phyloP scores from a whole-genome alignment of 805 yeast genomes.

The Debaryomyces castellii region DNA sequence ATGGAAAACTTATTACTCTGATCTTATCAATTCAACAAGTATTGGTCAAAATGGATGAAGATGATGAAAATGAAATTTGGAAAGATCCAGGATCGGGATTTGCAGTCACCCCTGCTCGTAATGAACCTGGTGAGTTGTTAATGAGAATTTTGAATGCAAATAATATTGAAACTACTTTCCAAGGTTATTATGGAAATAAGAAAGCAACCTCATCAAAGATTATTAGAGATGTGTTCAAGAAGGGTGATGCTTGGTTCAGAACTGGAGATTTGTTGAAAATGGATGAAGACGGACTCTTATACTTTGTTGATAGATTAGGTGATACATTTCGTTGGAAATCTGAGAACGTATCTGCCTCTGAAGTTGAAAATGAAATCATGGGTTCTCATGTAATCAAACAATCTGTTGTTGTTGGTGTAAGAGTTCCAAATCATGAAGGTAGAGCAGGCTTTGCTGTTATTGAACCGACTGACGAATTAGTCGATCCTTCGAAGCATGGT shows the following conservation, averaged over 20 bases:
- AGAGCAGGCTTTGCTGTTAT: constrained; percentile 89
- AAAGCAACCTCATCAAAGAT: constrained; percentile 79
- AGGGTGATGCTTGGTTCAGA: constrained; percentile 91
- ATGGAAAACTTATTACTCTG: constrained; percentile 59
- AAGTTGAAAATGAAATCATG: constrained; percentile 78
- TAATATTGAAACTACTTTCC: constrained; percentile 74
- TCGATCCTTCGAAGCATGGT: constrained; percentile 31
- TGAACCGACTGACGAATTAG: constrained; percentile 45
- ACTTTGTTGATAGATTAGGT: constrained; percentile 89
- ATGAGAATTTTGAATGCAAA: constrained; percentile 68
- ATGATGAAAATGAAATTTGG: constrained; percentile 69
- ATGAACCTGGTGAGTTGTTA: constrained; percentile 85
- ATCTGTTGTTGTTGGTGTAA: constrained; percentile 84
- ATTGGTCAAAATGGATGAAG: constrained; percentile 74
- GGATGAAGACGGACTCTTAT: constrained; percentile 68
- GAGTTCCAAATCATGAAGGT: constrained; percentile 87
- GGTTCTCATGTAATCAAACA: constrained; percentile 51
- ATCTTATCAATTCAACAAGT: constrained; percentile 54
- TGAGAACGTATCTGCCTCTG: constrained; percentile 91
- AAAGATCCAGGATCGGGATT: constrained; percentile 66
- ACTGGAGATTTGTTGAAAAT: constrained; percentile 78
- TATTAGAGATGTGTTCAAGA: constrained; percentile 65
- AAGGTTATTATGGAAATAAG: constrained; percentile 83
- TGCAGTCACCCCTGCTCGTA: constrained; percentile 50
- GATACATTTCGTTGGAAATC: constrained; percentile 97